Evolutionary conservation across 192 early-diverging fungal species (phyloP).

Genomic region (Entomortierella parvispora): DNA sequence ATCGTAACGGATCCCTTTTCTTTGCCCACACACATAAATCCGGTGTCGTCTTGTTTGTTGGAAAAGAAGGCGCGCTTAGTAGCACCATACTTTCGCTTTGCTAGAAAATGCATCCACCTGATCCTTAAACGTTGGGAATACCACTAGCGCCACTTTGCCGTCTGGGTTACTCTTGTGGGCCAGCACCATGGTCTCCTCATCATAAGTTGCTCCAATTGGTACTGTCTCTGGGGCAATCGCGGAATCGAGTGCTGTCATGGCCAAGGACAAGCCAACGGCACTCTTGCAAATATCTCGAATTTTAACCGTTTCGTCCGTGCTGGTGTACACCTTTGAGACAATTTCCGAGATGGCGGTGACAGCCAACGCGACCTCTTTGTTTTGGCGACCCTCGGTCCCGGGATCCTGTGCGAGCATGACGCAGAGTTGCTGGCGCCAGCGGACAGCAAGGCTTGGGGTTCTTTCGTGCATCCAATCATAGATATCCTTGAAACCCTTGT

Average conservation of each 20-base stretch:
- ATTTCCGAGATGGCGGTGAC: conserved; percentile 4
- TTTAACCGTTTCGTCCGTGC: conserved; percentile 18
- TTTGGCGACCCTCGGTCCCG: conserved; percentile 23
- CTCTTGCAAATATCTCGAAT: conserved; percentile 34
- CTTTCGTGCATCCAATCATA: conserved; percentile 43
- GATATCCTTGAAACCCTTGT: conserved; percentile 36
- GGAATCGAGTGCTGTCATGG: conserved; percentile 25
- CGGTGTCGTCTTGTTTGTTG: not conserved
- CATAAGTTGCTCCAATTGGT: conserved; percentile 13
- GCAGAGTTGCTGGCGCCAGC: conserved; percentile 50
- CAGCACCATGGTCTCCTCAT: conserved; percentile 31
- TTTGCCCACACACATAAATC: too few relatives aligned
- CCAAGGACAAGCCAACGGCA: conserved; percentile 35
- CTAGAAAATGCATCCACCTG: conserved; percentile 5
- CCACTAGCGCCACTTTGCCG: conserved; percentile 35
- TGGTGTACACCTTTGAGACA: conserved; percentile 26
- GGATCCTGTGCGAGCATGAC: conserved; percentile 43
- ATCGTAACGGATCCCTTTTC: too few relatives aligned
- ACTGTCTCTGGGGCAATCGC: conserved; percentile 13
- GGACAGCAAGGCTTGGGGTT: conserved; percentile 27
- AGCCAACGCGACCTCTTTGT: conserved; percentile 17
- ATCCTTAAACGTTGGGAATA: conserved; percentile 43
- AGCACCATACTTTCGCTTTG: conserved; percentile 42
- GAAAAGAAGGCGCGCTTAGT: not conserved
- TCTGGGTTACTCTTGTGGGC: conserved; percentile 34